Base-by-base conservation (phyloP, 2,329 filamentous ascomycete genomes). In the Zymoseptoria brevis region DNA sequence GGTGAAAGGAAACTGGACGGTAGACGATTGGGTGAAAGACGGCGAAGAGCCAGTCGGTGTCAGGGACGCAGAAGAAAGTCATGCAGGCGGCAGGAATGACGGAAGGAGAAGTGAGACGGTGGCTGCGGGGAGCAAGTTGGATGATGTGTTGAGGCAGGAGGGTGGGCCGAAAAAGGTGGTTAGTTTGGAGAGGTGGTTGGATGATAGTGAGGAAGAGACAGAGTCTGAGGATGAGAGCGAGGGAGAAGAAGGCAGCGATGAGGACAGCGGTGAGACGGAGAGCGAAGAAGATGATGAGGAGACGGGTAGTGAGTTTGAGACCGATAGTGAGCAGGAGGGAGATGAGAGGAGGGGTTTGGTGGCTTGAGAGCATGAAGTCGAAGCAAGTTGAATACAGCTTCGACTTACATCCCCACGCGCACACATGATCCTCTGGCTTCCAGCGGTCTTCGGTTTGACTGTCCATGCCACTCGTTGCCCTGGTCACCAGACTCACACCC, bases 131-230 rank as follows among this genome's bases (percentile, higher is more conserved):
- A 83, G 87, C 62, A 82, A 77, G 68, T 74, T 91, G 50, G 87
- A 89, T 65, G 82, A 81, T 21, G 83, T 81, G 1, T 76, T 75
- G 74, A 73, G 76, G 13, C 86, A 86, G 68, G 73, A 83, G 0
- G 66, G 66, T 54, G 68, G 64, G 13, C 60, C 69, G 16, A 74
- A 75, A 4, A 85, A 85, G 55, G 84, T 84, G 49, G 96, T 96
- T 81, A 90, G 87, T 19, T 76, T 99, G 62, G 91, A 97, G 76
- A 90, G 96, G 72, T 97, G 94, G 92, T 79, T 97, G 58, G 90
- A 87, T 4, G 88, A 90, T 69, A 85, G 84, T 50, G 83, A 85
- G 16, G 80, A 78, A 26, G 64, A 81, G 0, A 79, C 79, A 0
- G 79, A 79, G 0, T 79, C 79, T 0, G 79, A 80, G 0, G 78